These are phyloP conservation scores for Colletotrichum incanum DNA, from an alignment of 2,329 filamentous ascomycete genomes.

Conservation along the genomic window DNA sequence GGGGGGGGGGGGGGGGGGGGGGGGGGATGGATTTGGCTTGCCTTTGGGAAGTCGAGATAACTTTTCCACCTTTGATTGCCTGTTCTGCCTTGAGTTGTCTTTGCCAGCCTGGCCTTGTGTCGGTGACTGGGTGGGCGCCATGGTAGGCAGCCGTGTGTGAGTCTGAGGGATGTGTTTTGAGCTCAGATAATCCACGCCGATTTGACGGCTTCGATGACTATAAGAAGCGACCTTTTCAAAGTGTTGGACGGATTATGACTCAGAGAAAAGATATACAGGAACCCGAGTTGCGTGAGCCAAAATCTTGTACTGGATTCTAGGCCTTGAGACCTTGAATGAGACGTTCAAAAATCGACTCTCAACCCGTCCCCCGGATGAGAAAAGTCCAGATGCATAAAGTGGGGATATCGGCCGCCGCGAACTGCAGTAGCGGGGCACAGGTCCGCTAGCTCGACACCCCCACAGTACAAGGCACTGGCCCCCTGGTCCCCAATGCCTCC, in stretches of 20 bases:
- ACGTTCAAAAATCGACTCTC: not conserved
- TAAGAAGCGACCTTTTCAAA: not conserved
- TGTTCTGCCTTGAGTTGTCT: not conserved
- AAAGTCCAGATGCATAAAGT: constrained; percentile 14
- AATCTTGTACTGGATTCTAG: not conserved
- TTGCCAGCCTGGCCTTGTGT: constrained; percentile 25
- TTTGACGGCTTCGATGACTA: not conserved
- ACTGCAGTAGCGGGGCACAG: not conserved
- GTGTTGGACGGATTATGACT: not conserved
- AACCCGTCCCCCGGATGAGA: not conserved
- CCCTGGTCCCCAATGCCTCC: constrained; percentile 15
- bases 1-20: too few relatives aligned
- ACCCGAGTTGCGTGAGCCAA: not conserved
- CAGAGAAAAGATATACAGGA: too few relatives aligned
- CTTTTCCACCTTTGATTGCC: constrained; percentile 22
- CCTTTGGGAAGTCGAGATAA: constrained; percentile 45
- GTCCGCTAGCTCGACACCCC: constrained; percentile 5
- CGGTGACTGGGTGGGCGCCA: constrained; percentile 36
- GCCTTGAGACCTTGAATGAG: not conserved
- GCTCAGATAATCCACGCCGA: not conserved
- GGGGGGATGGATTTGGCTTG: too few relatives aligned
- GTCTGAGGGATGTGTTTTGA: not conserved
- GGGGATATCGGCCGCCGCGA: not conserved
- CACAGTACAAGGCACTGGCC: not conserved
- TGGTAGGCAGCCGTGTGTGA: constrained; percentile 36